A percentile compares a stretch with the other conserved stretches of the same genome.
These are phyloP conservation scores for Ustilago hordei DNA, from an alignment of 1,284 basidiomycete genomes.

Conservation along the genomic window DNA sequence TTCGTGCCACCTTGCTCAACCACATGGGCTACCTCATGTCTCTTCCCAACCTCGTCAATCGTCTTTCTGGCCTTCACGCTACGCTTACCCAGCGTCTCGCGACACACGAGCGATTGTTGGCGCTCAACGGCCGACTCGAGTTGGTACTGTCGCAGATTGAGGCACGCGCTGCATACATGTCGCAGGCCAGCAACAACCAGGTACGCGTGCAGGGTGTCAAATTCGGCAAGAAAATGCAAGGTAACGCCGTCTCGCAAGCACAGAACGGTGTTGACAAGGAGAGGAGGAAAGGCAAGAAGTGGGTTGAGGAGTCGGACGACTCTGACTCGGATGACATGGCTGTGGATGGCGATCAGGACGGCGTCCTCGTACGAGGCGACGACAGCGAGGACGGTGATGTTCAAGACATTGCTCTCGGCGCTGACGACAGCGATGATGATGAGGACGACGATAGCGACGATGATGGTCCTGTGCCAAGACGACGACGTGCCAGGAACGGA, in stretches of 20 bases:
- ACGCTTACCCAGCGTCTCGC: constrained; percentile 83
- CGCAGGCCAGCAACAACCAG: constrained; percentile 47
- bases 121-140: constrained; percentile 88
- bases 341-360: constrained; percentile 40
- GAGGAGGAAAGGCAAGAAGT: constrained; percentile 54
- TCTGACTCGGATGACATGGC: constrained; percentile 51
- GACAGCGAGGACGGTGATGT: constrained; percentile 56
- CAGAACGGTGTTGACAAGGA: constrained; percentile 18
- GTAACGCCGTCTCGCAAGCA: constrained; percentile 21
- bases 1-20: constrained; percentile 84
- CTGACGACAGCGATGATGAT: constrained; percentile 48
- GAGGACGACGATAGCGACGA: constrained; percentile 49
- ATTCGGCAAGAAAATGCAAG: constrained; percentile 45
- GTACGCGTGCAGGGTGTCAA: constrained; percentile 59
- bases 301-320: constrained; percentile 59
- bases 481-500: constrained; percentile 35
- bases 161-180: constrained; percentile 73
- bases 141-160: constrained; percentile 94
- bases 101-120: constrained; percentile 85
- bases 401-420: constrained; percentile 58
- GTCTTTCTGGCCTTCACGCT: constrained; percentile 84
- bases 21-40: constrained; percentile 96
- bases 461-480: constrained; percentile 33
- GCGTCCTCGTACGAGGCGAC: constrained; percentile 42
- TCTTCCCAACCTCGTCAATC: constrained; percentile 84